A percentile compares a stretch with the other conserved stretches of the same genome.
These are phyloP conservation scores for Phaffomyces opuntiae DNA, from an alignment of 805 yeast species.

Conservation along the genomic window DNA sequence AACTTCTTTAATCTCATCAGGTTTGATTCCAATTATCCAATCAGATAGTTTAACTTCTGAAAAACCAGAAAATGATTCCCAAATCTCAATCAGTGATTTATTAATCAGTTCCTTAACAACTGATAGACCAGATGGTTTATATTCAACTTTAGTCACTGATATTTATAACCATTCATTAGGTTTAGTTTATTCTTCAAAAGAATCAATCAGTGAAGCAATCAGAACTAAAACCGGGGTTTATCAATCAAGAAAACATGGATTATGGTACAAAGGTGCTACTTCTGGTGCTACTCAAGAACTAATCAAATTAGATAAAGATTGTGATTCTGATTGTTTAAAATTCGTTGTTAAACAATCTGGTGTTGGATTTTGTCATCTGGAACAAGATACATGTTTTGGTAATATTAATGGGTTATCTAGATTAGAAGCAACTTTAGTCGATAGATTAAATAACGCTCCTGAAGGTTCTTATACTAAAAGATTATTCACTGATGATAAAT, in stretches of 20 bases:
- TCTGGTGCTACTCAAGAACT: conserved; percentile 93
- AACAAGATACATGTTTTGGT: conserved; percentile 78
- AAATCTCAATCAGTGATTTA: conserved; percentile 34
- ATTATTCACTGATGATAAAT: conserved; percentile 66
- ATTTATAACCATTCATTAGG: conserved; percentile 70
- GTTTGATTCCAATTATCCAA: conserved; percentile 20
- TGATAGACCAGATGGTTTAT: conserved; percentile 83
- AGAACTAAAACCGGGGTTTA: conserved; percentile 82
- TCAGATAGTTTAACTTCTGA: conserved; percentile 16
- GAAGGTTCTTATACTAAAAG: conserved; percentile 93
- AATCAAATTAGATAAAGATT: conserved; percentile 63
- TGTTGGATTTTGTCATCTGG: conserved; percentile 88
- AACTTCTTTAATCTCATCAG: conserved; percentile 16
- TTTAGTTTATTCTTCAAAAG: conserved; percentile 80
- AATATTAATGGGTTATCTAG: conserved; percentile 55
- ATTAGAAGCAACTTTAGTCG: conserved; percentile 58
- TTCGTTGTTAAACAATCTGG: conserved; percentile 83
- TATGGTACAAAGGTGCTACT: conserved; percentile 95
- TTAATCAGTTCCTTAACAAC: conserved; percentile 53
- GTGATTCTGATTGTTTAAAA: conserved; percentile 88
- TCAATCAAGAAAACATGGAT: conserved; percentile 84
- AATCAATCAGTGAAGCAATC: conserved; percentile 77
- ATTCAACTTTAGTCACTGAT: conserved; percentile 76
- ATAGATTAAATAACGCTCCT: conserved; percentile 66
- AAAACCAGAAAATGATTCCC: conserved; percentile 8